Percentiles rank a stretch among this genome's conserved stretches.
phyloP scores from a whole-genome alignment of 2,329 filamentous ascomycete species.

The Fonsecaea monophora region DNA sequence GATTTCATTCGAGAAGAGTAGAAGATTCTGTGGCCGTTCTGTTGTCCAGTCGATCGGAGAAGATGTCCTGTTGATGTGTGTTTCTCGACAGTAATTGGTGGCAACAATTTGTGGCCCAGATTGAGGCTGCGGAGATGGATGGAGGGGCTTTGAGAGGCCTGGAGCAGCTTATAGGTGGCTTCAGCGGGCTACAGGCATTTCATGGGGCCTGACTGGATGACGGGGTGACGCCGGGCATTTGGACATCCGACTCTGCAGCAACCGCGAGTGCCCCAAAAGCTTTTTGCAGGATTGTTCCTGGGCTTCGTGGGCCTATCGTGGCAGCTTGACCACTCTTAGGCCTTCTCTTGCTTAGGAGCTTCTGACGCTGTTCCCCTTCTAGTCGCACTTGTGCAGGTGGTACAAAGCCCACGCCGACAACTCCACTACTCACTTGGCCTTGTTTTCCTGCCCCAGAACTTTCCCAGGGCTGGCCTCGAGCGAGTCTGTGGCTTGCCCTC shows the following conservation, averaged over 20 bases:
- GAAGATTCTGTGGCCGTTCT: constrained; percentile 33
- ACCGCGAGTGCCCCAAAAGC: background rate
- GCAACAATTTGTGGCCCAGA: constrained; percentile 4
- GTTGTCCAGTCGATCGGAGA: constrained; percentile 29
- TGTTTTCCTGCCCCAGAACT: background rate
- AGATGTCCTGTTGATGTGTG: constrained; percentile 5
- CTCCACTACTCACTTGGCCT: background rate
- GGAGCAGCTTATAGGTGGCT: background rate
- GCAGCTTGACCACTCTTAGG: constrained; percentile 1
- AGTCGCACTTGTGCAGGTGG: constrained; percentile 19
- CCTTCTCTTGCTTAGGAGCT: background rate
- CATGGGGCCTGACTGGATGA: constrained; percentile 6
- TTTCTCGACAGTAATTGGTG: constrained; percentile 26
- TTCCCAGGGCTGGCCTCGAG: background rate
- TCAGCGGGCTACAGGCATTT: background rate
- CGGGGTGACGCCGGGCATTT: constrained; percentile 7
- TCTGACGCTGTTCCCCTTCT: constrained; percentile 18
- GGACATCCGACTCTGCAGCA: constrained; percentile 5
- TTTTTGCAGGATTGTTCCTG: constrained; percentile 1
- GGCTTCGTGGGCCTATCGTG: constrained; percentile 2
- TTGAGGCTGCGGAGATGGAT: constrained; percentile 9
- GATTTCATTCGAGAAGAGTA: constrained; percentile 22
- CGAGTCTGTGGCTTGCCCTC: background rate
- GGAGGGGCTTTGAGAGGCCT: constrained; percentile 6
- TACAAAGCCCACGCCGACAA: background rate